A percentile compares a stretch with the other conserved stretches of the same genome.
Conservation (phyloP, 2,329 filamentous ascomycete species). For the Plectosphaerella sp. region DNA sequence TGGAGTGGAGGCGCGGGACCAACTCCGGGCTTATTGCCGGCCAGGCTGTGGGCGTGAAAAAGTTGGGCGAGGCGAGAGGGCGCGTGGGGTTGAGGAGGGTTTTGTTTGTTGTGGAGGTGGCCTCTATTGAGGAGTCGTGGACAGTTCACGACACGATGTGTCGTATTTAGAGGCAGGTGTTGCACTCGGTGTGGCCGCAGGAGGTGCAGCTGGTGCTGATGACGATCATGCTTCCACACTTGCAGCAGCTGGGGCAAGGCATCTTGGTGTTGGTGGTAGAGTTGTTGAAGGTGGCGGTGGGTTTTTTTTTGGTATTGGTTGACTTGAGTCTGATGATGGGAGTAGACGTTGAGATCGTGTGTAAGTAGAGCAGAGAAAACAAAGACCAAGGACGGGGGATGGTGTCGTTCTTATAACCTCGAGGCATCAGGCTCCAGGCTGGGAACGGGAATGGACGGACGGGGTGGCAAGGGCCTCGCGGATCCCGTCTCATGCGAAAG, state of each 20-base stretch:
- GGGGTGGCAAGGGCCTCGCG: background rate
- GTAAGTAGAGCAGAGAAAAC: background rate
- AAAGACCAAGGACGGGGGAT: background rate
- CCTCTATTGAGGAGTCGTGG: background rate
- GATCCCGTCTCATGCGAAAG: background rate
- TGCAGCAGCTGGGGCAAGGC: conserved; percentile 50
- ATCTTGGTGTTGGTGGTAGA: conserved; percentile 20
- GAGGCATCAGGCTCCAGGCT: background rate
- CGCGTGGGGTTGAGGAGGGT: conserved; percentile 6
- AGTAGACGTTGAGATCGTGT: conserved; percentile 1
- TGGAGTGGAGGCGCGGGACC: no score
- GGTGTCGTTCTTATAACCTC: background rate
- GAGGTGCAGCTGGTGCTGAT: conserved; percentile 49
- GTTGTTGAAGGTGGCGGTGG: conserved; percentile 6
- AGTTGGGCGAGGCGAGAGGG: background rate
- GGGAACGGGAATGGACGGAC: background rate
- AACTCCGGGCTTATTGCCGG: no score
- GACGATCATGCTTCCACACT: conserved; percentile 52
- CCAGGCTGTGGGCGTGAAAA: background rate
- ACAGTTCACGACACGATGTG: background rate
- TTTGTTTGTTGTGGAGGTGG: background rate
- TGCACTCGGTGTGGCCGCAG: conserved; percentile 47
- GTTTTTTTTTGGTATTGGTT: conserved; percentile 4
- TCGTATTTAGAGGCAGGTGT: conserved; percentile 31
- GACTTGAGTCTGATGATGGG: conserved; percentile 1